A percentile compares a stretch with the other conserved stretches of the same genome.
Evolutionary conservation across 495 filamentous ascomycete species (phyloP).

Genomic region (Aspergillus taichungensis): DNA sequence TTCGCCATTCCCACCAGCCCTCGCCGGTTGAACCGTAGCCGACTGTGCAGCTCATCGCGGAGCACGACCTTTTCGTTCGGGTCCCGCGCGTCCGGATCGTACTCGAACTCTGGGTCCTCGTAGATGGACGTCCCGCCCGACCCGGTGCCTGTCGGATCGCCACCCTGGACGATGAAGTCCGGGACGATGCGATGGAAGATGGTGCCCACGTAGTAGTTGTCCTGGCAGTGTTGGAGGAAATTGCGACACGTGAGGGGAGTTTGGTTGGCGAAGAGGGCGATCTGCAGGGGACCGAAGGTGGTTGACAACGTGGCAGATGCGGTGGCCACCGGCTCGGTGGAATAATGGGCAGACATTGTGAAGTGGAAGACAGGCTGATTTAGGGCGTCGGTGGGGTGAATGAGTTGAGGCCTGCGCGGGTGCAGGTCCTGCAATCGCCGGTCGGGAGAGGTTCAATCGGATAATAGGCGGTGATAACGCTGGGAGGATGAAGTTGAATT

Average conservation of each 20-base stretch:
- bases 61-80: conserved; percentile 56
- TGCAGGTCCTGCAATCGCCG: background rate
- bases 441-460: too few relatives aligned
- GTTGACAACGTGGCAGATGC: conserved; percentile 86
- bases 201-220: conserved; percentile 88
- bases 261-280: conserved; percentile 92
- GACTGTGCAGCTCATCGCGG: conserved; percentile 83
- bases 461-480: too few relatives aligned
- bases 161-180: conserved; percentile 89
- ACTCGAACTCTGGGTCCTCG: conserved; percentile 70
- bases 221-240: conserved; percentile 89
- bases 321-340: conserved; percentile 86
- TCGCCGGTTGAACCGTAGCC: conserved; percentile 85
- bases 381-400: background rate
- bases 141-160: conserved; percentile 87
- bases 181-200: conserved; percentile 90
- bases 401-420: background rate
- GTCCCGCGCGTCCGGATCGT: conserved; percentile 52
- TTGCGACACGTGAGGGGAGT: conserved; percentile 85
- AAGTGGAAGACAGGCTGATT: background rate
- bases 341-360: conserved; percentile 80
- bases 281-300: conserved; percentile 73
- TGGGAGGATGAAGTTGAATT: too few relatives aligned
- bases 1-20: conserved; percentile 88
- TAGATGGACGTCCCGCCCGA: conserved; percentile 88